Base-by-base conservation (phyloP, 306 rosid species). In the Herpetospermum pedunculosum region DNA sequence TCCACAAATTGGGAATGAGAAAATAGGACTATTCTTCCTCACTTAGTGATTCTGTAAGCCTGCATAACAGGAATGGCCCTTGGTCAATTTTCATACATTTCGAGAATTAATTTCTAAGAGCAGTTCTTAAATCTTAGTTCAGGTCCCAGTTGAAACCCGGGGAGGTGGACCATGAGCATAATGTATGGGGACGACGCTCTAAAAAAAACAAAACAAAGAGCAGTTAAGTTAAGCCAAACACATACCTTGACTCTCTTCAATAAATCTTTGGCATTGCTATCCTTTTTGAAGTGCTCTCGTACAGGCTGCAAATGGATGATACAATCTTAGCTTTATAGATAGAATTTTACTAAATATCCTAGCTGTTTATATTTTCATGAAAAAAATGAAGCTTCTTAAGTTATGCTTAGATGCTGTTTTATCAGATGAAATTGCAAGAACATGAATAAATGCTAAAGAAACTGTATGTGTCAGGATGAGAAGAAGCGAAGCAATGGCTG, bases 241-340 rank as follows among this genome's bases (percentile, higher is more conserved):
- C 70, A 78, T 78, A 89, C 97, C 97, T 88, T 88, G 60, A 92
- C 90, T 74, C 84, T 86, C 80, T 81, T 87, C 28, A 92, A 80
- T 7, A 92, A 90, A 60, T 88, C 88, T 75, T 78, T 89, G 15
- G 97, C 97, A 62, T 85, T 70, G 77, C 67, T 82, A 76, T 92
- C 96, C 34, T 58, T 86, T 79, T 34, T 92, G 72, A 92, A 92
- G 79, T 92, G 93, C 41, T 79, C 84, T 69, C 97, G 83, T 30
- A 89, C 93, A 35, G 97, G 97, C 96, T 92, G 87, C 84, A 83
- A 19, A 73, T 21, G 38, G 43, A 75, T 73, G 25, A 74, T 26
- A 34, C 37, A 37, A 63, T 34, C 48, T n/a, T 63, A 68, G 72
- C 46, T 38, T 64, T 19, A 64, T 5, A 68, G 2, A 14, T 25